Evolutionary conservation across 2,329 filamentous ascomycete genomes (phyloP).

Genomic region (Tolypocladium cylindrosporum): DNA sequence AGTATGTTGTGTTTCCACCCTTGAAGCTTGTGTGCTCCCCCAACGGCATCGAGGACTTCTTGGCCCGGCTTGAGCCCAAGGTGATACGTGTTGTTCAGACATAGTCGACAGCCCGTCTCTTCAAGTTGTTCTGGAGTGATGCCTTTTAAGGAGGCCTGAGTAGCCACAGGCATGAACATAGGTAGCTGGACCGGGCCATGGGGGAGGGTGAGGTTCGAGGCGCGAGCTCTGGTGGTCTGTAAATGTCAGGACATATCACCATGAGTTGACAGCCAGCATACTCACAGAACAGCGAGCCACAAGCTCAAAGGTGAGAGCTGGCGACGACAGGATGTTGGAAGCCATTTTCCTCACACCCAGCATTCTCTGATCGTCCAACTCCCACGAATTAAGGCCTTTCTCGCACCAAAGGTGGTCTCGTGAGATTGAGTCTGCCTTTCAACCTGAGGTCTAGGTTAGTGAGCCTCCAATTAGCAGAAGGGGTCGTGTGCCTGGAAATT

Average conservation of each 20-base stretch:
- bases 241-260: constrained; percentile 8
- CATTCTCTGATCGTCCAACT: constrained; percentile 9
- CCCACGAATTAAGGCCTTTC: neutral
- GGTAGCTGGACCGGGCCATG: constrained; percentile 87
- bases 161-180: constrained; percentile 97
- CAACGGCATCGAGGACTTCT: constrained; percentile 73
- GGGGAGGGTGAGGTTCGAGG: constrained; percentile 76
- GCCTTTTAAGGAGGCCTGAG: constrained; percentile 90
- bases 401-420: neutral
- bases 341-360: constrained; percentile 34
- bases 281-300: constrained; percentile 72
- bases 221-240: constrained; percentile 88
- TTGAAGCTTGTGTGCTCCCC: constrained; percentile 89
- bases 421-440: constrained; percentile 3
- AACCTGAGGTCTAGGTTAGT: neutral
- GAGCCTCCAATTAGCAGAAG: neutral
- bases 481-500: constrained; percentile 1
- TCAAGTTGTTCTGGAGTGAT: constrained; percentile 88
- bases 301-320: constrained; percentile 71
- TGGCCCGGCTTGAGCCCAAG: constrained; percentile 91
- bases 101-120: constrained; percentile 78
- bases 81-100: constrained; percentile 97
- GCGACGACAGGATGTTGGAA: constrained; percentile 40
- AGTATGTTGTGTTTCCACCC: constrained; percentile 93
- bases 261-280: constrained; percentile 1